A percentile compares a stretch with the other conserved stretches of the same genome.
phyloP scores from a whole-genome alignment of 257 asterid species.

The Eustoma russellianum region DNA sequence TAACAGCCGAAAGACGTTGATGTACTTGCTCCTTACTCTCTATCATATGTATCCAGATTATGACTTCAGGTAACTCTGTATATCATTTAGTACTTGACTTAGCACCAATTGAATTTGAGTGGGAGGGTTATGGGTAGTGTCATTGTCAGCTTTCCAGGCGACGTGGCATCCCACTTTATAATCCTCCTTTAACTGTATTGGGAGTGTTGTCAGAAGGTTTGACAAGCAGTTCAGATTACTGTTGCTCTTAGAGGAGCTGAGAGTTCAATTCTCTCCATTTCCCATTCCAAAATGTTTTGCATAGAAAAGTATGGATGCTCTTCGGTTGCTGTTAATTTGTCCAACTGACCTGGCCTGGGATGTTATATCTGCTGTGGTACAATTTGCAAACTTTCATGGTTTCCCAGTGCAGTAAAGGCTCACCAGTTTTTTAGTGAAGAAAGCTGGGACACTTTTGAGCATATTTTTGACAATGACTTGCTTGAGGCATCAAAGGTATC shows the following conservation, averaged over 20 bases:
- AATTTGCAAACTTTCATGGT: slow-evolving; percentile 46
- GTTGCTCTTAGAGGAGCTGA: slow-evolving; percentile 99
- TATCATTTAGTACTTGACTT: slow-evolving; percentile 19
- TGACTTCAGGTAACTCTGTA: slow-evolving; percentile 91
- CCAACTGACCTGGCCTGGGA: slow-evolving; percentile 1
- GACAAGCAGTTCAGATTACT: slow-evolving; percentile 94
- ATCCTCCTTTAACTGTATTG: slow-evolving; percentile 60
- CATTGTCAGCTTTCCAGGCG: slow-evolving; percentile 98
- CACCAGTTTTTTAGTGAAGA: slow-evolving; percentile 89
- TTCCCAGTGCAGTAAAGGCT: slow-evolving; percentile 89
- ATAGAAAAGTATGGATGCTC: no score
- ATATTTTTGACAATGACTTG: slow-evolving; percentile 83
- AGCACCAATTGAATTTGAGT: slow-evolving; percentile 11
- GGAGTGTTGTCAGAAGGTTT: slow-evolving; percentile 99
- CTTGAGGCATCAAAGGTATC: slow-evolving; percentile 91
- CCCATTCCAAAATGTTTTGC: slow-evolving; percentile 39
- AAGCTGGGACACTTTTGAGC: slow-evolving; percentile 95
- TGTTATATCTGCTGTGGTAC: slow-evolving; percentile 14
- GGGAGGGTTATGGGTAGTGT: slow-evolving; percentile 98
- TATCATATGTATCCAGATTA: slow-evolving; percentile 91
- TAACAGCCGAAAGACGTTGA: slow-evolving; percentile 86
- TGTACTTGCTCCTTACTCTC: slow-evolving; percentile 86
- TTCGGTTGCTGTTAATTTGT: slow-evolving; percentile 11
- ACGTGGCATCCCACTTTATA: slow-evolving; percentile 88
- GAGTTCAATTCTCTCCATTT: slow-evolving; percentile 99